A percentile compares a stretch with the other conserved stretches of the same genome.
phyloP scores from a whole-genome alignment of 73 alveolate species.

The Paramecium pentaurelia region DNA sequence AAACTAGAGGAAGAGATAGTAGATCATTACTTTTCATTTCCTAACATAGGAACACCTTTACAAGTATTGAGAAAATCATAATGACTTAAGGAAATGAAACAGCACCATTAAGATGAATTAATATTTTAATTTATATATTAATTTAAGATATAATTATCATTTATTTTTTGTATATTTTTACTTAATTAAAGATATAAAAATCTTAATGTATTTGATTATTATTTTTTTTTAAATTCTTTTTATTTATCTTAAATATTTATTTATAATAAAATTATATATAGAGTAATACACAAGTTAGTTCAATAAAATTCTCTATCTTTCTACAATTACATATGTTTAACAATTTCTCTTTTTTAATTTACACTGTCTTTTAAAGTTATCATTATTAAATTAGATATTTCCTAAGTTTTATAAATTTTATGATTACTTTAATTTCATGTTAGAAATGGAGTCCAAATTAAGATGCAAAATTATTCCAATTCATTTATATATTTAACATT shows the following conservation, averaged over 20 bases:
- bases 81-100: not conserved
- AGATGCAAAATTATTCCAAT: slow-evolving; percentile 5
- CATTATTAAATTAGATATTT: not conserved
- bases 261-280: no score
- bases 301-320: not conserved
- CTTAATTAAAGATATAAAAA: no score
- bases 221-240: no score
- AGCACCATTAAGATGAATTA: not conserved
- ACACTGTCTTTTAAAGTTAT: not conserved
- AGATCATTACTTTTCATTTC: not conserved
- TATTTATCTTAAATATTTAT: no score
- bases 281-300: not conserved
- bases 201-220: no score
- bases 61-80: not conserved
- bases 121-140: not conserved
- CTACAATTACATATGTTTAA: not conserved
- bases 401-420: not conserved
- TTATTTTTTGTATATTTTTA: no score
- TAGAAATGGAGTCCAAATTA: not conserved
- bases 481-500: not conserved
- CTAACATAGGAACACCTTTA: not conserved
- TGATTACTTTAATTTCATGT: slow-evolving; percentile 6
- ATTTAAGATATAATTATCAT: no score
- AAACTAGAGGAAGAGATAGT: not conserved
- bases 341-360: not conserved